Evolutionary conservation across 2,329 filamentous ascomycete genomes (phyloP).

Genomic region (Delphinella strobiligena): DNA sequence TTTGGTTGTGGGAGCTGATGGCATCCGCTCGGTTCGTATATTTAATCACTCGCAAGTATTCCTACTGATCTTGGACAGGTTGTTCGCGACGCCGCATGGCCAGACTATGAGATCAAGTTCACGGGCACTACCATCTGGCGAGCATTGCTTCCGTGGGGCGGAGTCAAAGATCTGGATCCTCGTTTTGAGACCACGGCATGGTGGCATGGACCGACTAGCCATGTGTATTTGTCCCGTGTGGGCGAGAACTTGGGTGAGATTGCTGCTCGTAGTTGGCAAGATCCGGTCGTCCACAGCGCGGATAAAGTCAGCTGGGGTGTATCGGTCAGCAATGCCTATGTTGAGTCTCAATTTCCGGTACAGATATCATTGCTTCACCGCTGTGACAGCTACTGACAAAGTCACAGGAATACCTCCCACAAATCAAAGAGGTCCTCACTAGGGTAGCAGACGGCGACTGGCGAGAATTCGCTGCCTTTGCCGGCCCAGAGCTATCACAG

Average conservation of each 20-base stretch:
- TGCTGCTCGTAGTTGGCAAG: slow-evolving; percentile 23
- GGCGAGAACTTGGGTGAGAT: slow-evolving; percentile 31
- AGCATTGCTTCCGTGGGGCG: slow-evolving; percentile 25
- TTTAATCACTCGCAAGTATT: neutral
- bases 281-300: slow-evolving; percentile 17
- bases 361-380: no score
- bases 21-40: slow-evolving; percentile 31
- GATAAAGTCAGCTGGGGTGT: slow-evolving; percentile 25
- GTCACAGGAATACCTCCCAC: slow-evolving; percentile 28
- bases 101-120: slow-evolving; percentile 33
- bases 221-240: slow-evolving; percentile 31
- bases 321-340: slow-evolving; percentile 23
- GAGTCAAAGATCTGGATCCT: slow-evolving; percentile 19
- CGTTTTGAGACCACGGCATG: slow-evolving; percentile 26
- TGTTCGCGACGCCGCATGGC: slow-evolving; percentile 30
- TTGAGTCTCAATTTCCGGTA: slow-evolving; percentile 27
- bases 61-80: slow-evolving; percentile 14
- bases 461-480: slow-evolving; percentile 38
- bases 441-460: slow-evolving; percentile 28
- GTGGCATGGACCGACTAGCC: slow-evolving; percentile 33
- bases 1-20: slow-evolving; percentile 35
- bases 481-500: slow-evolving; percentile 31
- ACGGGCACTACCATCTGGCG: slow-evolving; percentile 40
- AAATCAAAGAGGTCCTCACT: slow-evolving; percentile 27
- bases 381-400: slow-evolving; percentile 13